Evolutionary conservation across 192 early-diverging fungal species (phyloP), one percentile per base, ranked within the genome.

Genomic region (Mortierella antarctica): DNA sequence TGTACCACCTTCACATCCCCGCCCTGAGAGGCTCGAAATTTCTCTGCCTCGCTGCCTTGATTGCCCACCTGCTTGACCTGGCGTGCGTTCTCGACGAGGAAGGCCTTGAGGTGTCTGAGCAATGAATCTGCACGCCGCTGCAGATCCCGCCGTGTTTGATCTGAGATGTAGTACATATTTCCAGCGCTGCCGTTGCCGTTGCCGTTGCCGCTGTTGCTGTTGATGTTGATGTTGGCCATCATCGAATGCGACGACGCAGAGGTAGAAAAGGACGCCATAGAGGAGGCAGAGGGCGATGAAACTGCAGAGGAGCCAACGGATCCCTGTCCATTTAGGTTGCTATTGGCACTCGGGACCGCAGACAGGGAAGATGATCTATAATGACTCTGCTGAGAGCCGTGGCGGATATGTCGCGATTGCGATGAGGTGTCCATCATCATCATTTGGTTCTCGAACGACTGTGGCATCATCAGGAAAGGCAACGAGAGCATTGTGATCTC

Each of bases 381-480:
- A 50, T 52, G 31, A 31, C 31, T 31, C 31, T 31, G 31, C 4
- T 57, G 41, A 11, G 67, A 67, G 45, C 65, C 39, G 7, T 58
- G 48, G 17, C 63, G 49, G 41, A 47, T 48, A 42, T 65, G 69
- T 67, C 69, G 50, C 14, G 74, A 65, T 6, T 60, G 45, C 0
- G 53, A 39, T 61, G 70, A 55, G 5, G 23, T 31, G 31, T 31
- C 40, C 12, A 50, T 47, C 8, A 45, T 50, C 14, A 71, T 57
- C 17, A 80, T 55, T 18, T 72, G 70, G 11, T 45, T 57, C 54
- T 85, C 80, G 51, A 83, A 67, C 23, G 53, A 31, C 15, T 55
- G 20, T 13, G 91, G 92, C 46, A 93, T 61, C 70, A 94, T 73
- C n/a, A 94, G 59, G 31, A 94, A 70, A 7, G 93, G 93, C 3